Conservation (phyloP, 768 basidiomycete genomes). For the Agrocybe chaxingu region DNA sequence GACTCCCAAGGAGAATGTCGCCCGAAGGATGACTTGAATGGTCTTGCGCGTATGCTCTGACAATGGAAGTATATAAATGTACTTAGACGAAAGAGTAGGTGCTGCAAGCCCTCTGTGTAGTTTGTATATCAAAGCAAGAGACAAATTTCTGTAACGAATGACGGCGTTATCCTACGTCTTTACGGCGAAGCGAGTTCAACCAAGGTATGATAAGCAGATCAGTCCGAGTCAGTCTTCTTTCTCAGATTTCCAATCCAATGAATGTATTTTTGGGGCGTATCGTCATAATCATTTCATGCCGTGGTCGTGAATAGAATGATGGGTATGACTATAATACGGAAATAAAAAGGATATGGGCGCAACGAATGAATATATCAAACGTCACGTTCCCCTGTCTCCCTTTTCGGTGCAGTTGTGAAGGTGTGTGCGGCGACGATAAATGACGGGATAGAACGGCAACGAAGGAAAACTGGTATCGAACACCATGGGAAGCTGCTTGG, state of each 20-base stretch:
- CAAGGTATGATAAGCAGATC: no score
- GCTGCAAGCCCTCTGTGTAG: conserved; percentile 1
- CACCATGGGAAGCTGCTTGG: background rate
- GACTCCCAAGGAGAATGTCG: conserved; percentile 4
- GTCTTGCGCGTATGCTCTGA: no score
- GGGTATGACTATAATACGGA: conserved; percentile 13
- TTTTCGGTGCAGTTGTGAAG: conserved; percentile 7
- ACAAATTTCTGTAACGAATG: background rate
- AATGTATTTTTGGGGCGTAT: conserved; percentile 15
- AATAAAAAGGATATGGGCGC: conserved; percentile 12
- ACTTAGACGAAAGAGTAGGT: conserved; percentile 2
- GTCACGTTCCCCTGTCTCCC: conserved; percentile 6
- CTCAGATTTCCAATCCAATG: conserved; percentile 7
- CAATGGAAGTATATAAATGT: no score
- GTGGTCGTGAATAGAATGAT: conserved; percentile 20
- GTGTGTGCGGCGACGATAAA: background rate
- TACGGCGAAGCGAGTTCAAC: no score
- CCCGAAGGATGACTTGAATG: background rate
- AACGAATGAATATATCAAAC: background rate
- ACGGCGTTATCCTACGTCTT: no score
- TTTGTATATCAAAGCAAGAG: conserved; percentile 13
- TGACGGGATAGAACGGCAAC: no score
- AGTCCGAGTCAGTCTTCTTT: no score
- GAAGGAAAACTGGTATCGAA: background rate
- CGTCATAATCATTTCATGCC: conserved; percentile 23